Percentiles rank a stretch among this genome's conserved stretches.
These are phyloP conservation scores for Conringia planisiliqua DNA, from an alignment of 345 rosid genomes.

Conservation along the genomic window DNA sequence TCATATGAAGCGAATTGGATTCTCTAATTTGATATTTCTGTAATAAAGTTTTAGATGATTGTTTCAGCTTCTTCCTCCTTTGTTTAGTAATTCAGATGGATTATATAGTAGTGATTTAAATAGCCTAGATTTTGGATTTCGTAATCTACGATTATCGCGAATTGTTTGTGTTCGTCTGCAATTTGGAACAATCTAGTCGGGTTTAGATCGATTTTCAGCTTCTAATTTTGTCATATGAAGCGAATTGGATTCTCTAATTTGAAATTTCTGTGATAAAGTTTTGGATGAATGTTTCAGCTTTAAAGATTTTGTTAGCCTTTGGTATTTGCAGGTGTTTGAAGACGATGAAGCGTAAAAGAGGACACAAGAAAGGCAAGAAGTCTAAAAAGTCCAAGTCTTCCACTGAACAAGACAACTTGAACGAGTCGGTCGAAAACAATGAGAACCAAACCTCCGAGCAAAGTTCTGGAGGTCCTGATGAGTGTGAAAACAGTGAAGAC, in stretches of 20 bases:
- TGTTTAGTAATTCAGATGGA: neutral
- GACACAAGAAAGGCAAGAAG: constrained; percentile 60
- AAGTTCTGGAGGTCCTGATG: constrained; percentile 37
- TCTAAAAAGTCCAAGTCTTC: constrained; percentile 28
- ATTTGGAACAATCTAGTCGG: neutral
- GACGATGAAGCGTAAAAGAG: constrained; percentile 66
- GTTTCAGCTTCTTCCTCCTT: neutral
- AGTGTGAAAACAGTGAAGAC: constrained; percentile 44
- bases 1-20: too few relatives aligned
- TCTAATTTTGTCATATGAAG: too few relatives aligned
- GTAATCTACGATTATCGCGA: neutral
- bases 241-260: too few relatives aligned
- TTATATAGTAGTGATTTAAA: neutral
- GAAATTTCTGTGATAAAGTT: too few relatives aligned
- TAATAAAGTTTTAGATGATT: too few relatives aligned
- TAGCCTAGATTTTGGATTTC: neutral
- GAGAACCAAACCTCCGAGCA: constrained; percentile 38
- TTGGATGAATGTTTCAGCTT: too few relatives aligned
- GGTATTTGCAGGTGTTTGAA: too few relatives aligned
- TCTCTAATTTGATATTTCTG: too few relatives aligned
- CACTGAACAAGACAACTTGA: constrained; percentile 14
- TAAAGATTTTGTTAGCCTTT: too few relatives aligned
- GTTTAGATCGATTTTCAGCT: too few relatives aligned
- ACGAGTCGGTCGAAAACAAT: constrained; percentile 24
- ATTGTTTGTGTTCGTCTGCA: neutral